Evolutionary conservation across 2,329 filamentous ascomycete genomes (phyloP).

Genomic region (Diplodia intermedia): DNA sequence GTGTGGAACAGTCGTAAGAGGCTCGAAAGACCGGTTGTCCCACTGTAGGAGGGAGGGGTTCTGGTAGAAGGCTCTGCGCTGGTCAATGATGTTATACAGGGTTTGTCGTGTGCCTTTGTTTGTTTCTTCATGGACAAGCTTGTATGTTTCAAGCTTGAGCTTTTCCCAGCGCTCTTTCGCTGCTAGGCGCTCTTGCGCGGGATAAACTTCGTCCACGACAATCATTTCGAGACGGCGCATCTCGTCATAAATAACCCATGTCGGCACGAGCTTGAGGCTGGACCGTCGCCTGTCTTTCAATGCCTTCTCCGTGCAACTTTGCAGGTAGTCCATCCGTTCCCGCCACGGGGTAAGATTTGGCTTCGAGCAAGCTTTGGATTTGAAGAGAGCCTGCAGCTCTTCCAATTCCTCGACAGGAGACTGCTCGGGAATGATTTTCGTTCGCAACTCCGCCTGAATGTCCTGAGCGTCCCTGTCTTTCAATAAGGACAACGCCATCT

Average conservation of each 20-base stretch:
- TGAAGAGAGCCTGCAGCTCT: background rate
- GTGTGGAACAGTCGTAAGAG: constrained; percentile 61
- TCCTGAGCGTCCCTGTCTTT: background rate
- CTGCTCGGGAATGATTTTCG: constrained; percentile 33
- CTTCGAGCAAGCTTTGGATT: background rate
- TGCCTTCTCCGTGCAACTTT: background rate
- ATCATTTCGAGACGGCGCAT: background rate
- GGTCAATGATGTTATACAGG: constrained; percentile 47
- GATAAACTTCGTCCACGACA: constrained; percentile 5
- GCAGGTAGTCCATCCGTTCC: background rate
- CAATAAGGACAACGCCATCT: background rate
- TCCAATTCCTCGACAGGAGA: background rate
- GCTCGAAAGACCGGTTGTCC: constrained; percentile 75
- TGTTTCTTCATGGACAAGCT: too few relatives aligned
- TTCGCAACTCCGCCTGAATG: constrained; percentile 1
- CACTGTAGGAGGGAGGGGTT: constrained; percentile 64
- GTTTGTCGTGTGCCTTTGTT: background rate
- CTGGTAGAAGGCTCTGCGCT: constrained; percentile 60
- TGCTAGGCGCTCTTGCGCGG: constrained; percentile 13
- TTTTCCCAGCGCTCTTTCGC: constrained; percentile 22
- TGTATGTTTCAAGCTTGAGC: background rate
- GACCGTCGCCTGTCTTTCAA: background rate
- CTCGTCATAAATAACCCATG: background rate
- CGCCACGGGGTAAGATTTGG: background rate
- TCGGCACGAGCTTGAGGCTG: background rate